Evolutionary conservation across 768 basidiomycete genomes (phyloP), one percentile per base, ranked within the genome.

Genomic region (Lanmaoa rubissima): DNA sequence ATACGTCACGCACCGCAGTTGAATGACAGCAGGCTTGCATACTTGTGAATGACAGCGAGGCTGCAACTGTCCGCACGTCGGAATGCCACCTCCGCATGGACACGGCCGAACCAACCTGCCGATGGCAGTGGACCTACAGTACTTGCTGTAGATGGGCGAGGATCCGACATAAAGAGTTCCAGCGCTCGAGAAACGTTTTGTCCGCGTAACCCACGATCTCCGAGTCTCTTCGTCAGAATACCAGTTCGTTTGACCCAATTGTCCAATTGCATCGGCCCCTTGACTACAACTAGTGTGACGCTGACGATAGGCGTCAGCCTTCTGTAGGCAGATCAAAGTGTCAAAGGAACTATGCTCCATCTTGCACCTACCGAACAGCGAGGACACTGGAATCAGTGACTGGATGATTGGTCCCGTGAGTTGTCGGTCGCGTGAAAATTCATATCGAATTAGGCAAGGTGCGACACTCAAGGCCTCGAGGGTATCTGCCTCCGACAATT

Each of bases 341-440:
- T 7, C 28, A 8, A 31, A 31, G 28, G 7, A 31, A 31, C 28
- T 8, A 31, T 31, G 28, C 28, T 31, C 7, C 28, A 7, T 32
- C 32, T 32, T 32, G 32, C 32, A 32, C 32, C 32, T 32, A 32
- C 32, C 11, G 32, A 10, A 32, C 10, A 32, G 11, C 32, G 32
- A 32, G 10, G 32, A 32, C 32, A 11, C 32, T 32, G 4, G 32
- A 32, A 12, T 32, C 32, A 39, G 38, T 39, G 38, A 17, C 36
- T 38, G 36, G 43, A 11, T 26, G 45, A 26, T 19, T 38, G 38
- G 50, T 51, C 32, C 39, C 8, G 51, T 52, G 51, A 48, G 46
- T 48, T 26, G 44, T 46, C 46, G 36, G 19, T 48, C 47, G 57
- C 55, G 57, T 58, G 57, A 58, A 58, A 58, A 24, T 36, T 17